These are phyloP conservation scores for Termitomyces sp. DNA, from an alignment of 768 basidiomycete genomes.

Conservation along the genomic window DNA sequence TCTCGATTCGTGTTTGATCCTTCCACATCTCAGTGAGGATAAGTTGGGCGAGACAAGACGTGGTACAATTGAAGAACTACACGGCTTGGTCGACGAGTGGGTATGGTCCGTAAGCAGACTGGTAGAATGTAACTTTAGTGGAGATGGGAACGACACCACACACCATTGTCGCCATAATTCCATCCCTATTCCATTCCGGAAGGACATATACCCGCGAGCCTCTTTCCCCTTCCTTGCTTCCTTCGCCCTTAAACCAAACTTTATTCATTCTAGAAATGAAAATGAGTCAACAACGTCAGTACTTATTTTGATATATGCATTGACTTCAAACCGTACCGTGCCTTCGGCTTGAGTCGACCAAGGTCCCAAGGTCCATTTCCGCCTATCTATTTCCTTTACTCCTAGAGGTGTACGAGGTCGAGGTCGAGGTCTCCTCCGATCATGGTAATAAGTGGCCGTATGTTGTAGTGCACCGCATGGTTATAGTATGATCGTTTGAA, in stretches of 20 bases:
- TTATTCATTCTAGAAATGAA: background rate
- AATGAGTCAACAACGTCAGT: background rate
- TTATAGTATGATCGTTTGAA: background rate
- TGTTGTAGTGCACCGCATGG: background rate
- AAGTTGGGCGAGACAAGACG: background rate
- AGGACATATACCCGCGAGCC: constrained; percentile 2
- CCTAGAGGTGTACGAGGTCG: background rate
- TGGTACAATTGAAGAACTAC: too few relatives aligned
- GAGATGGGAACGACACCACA: background rate
- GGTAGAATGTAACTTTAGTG: too few relatives aligned
- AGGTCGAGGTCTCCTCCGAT: background rate
- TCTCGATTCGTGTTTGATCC: background rate
- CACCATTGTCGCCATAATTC: background rate
- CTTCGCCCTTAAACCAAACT: background rate
- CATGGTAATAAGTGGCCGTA: background rate
- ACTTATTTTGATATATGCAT: too few relatives aligned
- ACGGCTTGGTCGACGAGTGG: background rate
- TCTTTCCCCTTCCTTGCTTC: background rate
- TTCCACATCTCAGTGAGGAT: too few relatives aligned
- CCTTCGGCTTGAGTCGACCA: too few relatives aligned
- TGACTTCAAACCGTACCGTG: background rate
- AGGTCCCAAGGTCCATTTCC: background rate
- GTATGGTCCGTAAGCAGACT: background rate
- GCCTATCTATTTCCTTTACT: background rate
- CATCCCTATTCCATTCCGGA: background rate